These are phyloP conservation scores for Xylaria sp. DNA, from an alignment of 2,329 filamentous ascomycete genomes.

Conservation along the genomic window DNA sequence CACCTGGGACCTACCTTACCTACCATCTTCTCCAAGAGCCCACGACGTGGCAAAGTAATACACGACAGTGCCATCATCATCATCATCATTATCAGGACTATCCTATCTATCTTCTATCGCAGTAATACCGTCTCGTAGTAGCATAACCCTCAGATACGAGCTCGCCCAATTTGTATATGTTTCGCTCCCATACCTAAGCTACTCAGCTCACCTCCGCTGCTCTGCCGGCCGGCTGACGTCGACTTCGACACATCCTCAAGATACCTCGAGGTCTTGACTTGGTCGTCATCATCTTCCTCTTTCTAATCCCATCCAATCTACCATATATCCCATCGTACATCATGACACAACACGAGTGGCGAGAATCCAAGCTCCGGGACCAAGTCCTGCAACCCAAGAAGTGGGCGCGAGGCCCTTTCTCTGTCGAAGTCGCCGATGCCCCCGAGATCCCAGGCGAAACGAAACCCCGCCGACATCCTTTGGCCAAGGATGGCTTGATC, in stretches of 20 bases:
- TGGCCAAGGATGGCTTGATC: conserved; percentile 70
- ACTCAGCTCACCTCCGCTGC: not conserved
- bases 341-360: conserved; percentile 48
- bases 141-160: not conserved
- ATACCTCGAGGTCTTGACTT: not conserved
- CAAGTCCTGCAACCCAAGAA: conserved; percentile 57
- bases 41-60: conserved; percentile 17
- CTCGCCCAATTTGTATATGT: conserved; percentile 16
- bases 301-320: not conserved
- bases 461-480: conserved; percentile 74
- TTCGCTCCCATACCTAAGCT: not conserved
- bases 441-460: conserved; percentile 77
- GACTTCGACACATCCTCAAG: conserved; percentile 1
- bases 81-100: not conserved
- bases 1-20: not conserved
- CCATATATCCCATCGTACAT: not conserved
- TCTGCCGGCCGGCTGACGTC: not conserved
- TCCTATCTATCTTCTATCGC: not conserved
- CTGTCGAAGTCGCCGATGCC: conserved; percentile 73
- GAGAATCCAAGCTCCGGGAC: conserved; percentile 48
- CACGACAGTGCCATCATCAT: conserved; percentile 8
- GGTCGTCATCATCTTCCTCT: not conserved
- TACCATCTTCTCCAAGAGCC: conserved; percentile 3
- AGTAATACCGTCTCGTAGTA: not conserved
- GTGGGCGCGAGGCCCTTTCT: conserved; percentile 71